Percentiles rank a stretch among this genome's conserved stretches.
Evolutionary conservation across 164 flowering plant genomes (phyloP).

Genomic region (Dillenia suffruticosa): DNA sequence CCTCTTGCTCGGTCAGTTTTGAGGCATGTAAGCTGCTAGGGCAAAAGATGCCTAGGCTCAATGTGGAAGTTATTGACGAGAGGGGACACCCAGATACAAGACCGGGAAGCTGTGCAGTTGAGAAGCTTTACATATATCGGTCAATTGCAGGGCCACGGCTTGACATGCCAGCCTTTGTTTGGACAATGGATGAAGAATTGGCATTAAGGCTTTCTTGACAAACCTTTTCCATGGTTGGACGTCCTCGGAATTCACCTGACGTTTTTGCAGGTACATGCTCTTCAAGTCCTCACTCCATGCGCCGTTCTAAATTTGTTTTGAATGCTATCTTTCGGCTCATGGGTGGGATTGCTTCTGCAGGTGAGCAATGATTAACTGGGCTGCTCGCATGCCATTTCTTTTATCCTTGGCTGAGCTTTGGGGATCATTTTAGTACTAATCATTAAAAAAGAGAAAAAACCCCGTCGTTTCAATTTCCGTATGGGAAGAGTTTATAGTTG

Average conservation of each 20-base stretch:
- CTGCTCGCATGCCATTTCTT: slow-evolving; percentile 27
- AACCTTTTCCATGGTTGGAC: background rate
- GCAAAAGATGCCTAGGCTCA: slow-evolving; percentile 66
- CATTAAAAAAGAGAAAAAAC: too few relatives aligned
- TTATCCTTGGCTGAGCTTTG: slow-evolving; percentile 17
- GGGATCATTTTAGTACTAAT: too few relatives aligned
- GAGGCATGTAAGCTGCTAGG: slow-evolving; percentile 77
- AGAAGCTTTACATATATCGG: slow-evolving; percentile 67
- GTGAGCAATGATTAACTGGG: slow-evolving; percentile 15
- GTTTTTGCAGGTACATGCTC: slow-evolving; percentile 31
- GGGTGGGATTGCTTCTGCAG: background rate
- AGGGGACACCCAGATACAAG: slow-evolving; percentile 44
- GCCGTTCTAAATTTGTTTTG: slow-evolving; percentile 11
- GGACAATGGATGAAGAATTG: slow-evolving; percentile 53
- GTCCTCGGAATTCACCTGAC: slow-evolving; percentile 1
- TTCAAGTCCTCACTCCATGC: slow-evolving; percentile 9
- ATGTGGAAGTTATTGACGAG: slow-evolving; percentile 81
- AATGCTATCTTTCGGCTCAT: slow-evolving; percentile 14
- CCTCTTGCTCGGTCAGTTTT: slow-evolving; percentile 77
- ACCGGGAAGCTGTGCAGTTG: slow-evolving; percentile 50
- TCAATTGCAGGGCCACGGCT: slow-evolving; percentile 68
- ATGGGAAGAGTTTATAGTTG: too few relatives aligned
- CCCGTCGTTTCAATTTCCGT: too few relatives aligned
- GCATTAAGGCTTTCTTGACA: slow-evolving; percentile 20
- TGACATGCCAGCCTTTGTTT: slow-evolving; percentile 66